Conservation (phyloP, 345 rosid genomes). For the Lenwebbia sp. region DNA sequence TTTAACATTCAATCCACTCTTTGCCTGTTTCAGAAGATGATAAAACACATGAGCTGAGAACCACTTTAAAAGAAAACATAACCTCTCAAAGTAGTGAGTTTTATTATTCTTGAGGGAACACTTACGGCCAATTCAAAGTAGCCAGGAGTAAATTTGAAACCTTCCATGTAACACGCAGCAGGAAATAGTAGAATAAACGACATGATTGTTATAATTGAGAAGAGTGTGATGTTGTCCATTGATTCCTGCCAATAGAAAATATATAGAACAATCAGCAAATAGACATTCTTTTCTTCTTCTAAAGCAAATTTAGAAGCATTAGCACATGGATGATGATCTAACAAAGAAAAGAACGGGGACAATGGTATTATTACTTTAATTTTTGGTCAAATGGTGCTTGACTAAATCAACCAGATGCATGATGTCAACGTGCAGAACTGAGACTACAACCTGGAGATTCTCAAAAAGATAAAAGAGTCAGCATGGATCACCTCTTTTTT, state of each 20-base stretch:
- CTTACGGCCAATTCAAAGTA: conserved; percentile 80
- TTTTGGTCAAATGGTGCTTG: background rate
- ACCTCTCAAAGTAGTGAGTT: background rate
- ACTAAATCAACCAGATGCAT: background rate
- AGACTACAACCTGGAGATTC: background rate
- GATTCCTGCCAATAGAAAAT: conserved; percentile 49
- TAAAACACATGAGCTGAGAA: background rate
- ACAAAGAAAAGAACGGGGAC: background rate
- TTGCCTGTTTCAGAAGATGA: background rate
- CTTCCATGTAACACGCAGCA: conserved; percentile 68
- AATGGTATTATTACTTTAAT: background rate
- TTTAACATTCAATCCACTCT: conserved; percentile 32
- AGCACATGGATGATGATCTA: background rate
- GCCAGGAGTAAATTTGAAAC: conserved; percentile 84
- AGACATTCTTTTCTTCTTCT: background rate
- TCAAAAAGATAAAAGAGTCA: background rate
- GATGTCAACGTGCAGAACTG: background rate
- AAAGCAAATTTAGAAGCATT: background rate
- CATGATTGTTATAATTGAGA: conserved; percentile 96
- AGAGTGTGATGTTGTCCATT: conserved; percentile 92
- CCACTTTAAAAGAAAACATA: background rate
- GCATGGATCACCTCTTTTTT: conserved; percentile 70
- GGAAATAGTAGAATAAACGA: conserved; percentile 82
- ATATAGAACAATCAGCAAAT: background rate
- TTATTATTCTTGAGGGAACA: conserved; percentile 3